Percentiles rank a stretch among this genome's conserved stretches.
phyloP scores from a whole-genome alignment of 2,329 filamentous ascomycete genomes.

The Ophiostoma ips region DNA sequence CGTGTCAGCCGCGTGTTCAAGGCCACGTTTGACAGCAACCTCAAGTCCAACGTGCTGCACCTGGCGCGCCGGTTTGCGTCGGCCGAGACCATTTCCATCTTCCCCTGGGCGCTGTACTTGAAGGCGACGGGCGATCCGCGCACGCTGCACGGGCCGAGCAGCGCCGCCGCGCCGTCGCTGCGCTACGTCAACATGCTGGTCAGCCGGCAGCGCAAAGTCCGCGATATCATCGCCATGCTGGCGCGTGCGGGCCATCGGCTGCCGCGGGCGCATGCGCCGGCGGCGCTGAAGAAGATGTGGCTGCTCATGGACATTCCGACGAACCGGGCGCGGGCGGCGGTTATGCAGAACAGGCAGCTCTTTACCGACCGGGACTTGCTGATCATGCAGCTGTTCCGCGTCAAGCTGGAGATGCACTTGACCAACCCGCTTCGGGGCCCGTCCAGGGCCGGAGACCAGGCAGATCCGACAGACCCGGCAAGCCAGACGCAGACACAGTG shows the following conservation, averaged over 20 bases:
- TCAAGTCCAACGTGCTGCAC: conserved; percentile 42
- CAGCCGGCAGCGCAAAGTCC: conserved; percentile 39
- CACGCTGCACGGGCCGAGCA: neutral
- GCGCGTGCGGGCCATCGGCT: conserved; percentile 42
- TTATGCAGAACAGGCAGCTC: conserved; percentile 33
- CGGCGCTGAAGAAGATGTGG: conserved; percentile 53
- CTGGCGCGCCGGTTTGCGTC: conserved; percentile 37
- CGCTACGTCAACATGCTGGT: conserved; percentile 55
- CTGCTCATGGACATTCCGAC: conserved; percentile 53
- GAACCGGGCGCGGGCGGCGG: conserved; percentile 34
- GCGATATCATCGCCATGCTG: conserved; percentile 50
- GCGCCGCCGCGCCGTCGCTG: conserved; percentile 23
- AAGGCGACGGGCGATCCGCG: neutral
- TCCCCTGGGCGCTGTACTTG: conserved; percentile 46
- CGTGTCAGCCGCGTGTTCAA: conserved; percentile 50
- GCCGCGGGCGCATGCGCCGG: conserved; percentile 22
- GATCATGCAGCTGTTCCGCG: conserved; percentile 47
- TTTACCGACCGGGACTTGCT: conserved; percentile 49
- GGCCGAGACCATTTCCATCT: conserved; percentile 41
- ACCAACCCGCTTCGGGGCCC: conserved; percentile 46
- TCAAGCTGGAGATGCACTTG: conserved; percentile 60
- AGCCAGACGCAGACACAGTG: no score
- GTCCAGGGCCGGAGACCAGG: no score
- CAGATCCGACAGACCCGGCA: no score
- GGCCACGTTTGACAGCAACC: conserved; percentile 41